Evolutionary conservation across 192 early-diverging fungal genomes (phyloP), one percentile per base, ranked within the genome.

Genomic region (Kickxella alabastrina): DNA sequence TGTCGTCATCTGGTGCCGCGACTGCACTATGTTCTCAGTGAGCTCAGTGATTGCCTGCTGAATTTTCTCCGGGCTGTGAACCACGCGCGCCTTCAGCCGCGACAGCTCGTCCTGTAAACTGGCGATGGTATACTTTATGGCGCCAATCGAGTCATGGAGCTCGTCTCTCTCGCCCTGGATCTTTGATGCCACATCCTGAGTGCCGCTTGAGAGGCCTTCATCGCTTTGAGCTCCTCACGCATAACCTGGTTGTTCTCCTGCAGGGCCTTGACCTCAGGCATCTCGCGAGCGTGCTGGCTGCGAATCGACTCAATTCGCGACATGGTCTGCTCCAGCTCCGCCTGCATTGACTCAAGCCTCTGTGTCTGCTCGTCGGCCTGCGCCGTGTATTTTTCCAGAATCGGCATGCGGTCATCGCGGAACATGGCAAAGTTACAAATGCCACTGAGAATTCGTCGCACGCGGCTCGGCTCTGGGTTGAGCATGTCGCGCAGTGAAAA

Each of bases 361-460:
- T 70, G 63, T 0, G 42, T 59, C 52, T 62, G 78, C 39, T 67
- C 57, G 25, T 79, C 88, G 1, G 81, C 68, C 60, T 85, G 73
- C 26, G 59, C 52, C 2, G 80, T 83, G 58, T 79, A 85, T 36
- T 80, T 67, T 51, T 91, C 85, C 44, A 82, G 77, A 0, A 85
- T 59, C 2, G 65, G 74, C 69, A 90, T 71, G 6, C 83, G 74
- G 53, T 92, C 85, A 45, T 92, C 89, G 17, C 89, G 73, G 59
- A 95, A 95, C 73, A 90, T 93, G 43, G 84, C 86, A 79, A 91
- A 95, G 59, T 95, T 95, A 57, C 91, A 90, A 19, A 92, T 71
- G 6, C 81, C 87, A 64, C 85, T 88, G 9, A 95, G 75, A n/a
- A 89, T 80, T n/a, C 78, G 68, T 0, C 84, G 63, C 23, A 90